Base-by-base conservation (phyloP, 805 yeast species). In the Candida ortonii region DNA sequence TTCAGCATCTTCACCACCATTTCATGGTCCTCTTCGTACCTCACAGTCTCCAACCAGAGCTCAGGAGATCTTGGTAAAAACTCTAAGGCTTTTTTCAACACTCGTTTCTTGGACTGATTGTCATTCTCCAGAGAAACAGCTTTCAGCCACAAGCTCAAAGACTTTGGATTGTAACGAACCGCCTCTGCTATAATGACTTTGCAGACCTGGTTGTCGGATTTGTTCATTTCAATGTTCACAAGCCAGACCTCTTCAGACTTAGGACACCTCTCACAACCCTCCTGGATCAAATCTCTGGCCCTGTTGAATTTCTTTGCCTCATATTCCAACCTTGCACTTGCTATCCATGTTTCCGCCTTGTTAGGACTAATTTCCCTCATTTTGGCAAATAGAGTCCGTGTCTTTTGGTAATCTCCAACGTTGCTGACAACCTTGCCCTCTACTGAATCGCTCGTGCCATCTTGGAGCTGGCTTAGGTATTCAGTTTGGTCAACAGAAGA, bases 311-410 rank as follows among this genome's bases (percentile, higher is more conserved):
- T 78, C 27, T 69, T 68, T 1, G 80, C 81, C 28, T 70, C 71
- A 44, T 76, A 82, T 52, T 90, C 97, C 7, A 87, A 54, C 29
- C 86, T 61, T 0, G 96, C 94, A 30, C 87, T 75, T 0, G 94
- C 86, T 15, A 90, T 83, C 95, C 96, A 90, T 4, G 83, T 84
- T 30, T 74, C 73, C 0, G 95, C 73, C 38, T 78, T 80, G 25
- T 62, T 59, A 0, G 97, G 96, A 47, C 85, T 82, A 0, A 86
- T 63, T 44, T 73, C 75, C 22, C 94, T 68, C 44, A 84, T 70
- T 3, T 87, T 79, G n/a, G 73, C 64, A 28, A 89, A 66, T 7
- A 87, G 64, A 2, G 67, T 51, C 22, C 93, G 62, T 22, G 80
- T 76, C 40, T 73, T 77, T 27, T 65, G 64, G 3, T 79, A 57